Base-by-base conservation (phyloP, 208 protist genomes). In the Trypanosoma caninum region DNA sequence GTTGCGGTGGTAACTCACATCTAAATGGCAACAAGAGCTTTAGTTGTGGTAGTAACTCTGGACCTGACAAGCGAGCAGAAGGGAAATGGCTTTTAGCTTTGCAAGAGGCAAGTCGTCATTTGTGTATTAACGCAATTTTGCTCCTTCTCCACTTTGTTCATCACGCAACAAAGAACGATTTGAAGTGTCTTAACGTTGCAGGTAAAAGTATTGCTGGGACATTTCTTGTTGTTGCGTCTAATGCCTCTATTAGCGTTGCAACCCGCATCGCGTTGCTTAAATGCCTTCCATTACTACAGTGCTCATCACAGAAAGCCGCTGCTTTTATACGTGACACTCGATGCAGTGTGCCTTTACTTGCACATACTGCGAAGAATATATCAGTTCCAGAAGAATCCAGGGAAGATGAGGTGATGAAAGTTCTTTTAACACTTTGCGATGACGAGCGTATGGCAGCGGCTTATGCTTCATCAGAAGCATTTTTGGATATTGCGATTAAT, bases 201-300 rank as follows among this genome's bases (percentile, higher is more conserved):
- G 81, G 79, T 9, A 65, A 74, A 22, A 81, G 78, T 27, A 72
- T 92, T 33, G 65, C 74, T 7, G 73, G 78, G 11, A 78, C 80
- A 8, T 59, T 85, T 45, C 68, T 89, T 37, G 47, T 81, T 6
- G 50, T 90, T 48, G 75, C 76, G 5, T 81, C 77, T 1, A 73
- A 65, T 46, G 52, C 48, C 13, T 34, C 27, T 0, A 52, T 79
- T 23, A 27, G 56, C 20, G 22, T 35, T 25, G 22, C 38, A 47
- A 53, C 38, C 16, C 73, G 74, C 53, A 65, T 84, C 10, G 57
- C 61, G 16, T 66, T 74, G 28, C 56, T 88, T n/a, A 48, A 69
- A 27, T 60, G 46, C 23, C 53, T 92, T 22, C 76, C 79, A 20
- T 11, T 33, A 10, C 65, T 92, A 13, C 85, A 87, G 59, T 47